These are phyloP conservation scores for Amyloporia xantha DNA, from an alignment of 768 basidiomycete genomes.

Conservation along the genomic window DNA sequence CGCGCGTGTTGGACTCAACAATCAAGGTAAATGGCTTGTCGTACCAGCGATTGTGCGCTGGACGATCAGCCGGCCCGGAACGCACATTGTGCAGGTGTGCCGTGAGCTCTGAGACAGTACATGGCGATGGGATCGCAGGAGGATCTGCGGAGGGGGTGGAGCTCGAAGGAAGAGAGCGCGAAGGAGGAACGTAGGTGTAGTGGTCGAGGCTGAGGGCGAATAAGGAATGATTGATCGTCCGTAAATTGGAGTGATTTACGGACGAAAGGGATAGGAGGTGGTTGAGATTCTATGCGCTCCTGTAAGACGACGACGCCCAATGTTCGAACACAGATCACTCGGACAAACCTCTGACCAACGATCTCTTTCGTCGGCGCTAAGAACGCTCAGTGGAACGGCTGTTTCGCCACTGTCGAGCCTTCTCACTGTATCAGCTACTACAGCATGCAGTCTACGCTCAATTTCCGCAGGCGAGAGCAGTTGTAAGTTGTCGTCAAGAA, in stretches of 20 bases:
- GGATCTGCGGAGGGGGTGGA: background rate
- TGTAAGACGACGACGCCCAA: background rate
- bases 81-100: conserved; percentile 73
- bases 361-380: conserved; percentile 80
- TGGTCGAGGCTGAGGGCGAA: conserved; percentile 81
- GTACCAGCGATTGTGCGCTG: conserved; percentile 69
- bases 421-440: conserved; percentile 50
- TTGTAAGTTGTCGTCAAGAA: conserved; percentile 38
- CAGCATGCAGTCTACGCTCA: conserved; percentile 37
- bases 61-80: conserved; percentile 47
- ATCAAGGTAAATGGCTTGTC: conserved; percentile 83
- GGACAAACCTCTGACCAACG: conserved; percentile 66
- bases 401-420: conserved; percentile 47
- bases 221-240: conserved; percentile 64
- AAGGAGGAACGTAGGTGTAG: conserved; percentile 34
- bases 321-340: background rate
- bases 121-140: conserved; percentile 12
- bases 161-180: too few relatives aligned
- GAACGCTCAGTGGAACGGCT: conserved; percentile 56
- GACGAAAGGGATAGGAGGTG: conserved; percentile 63
- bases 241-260: conserved; percentile 51
- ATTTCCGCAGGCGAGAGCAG: conserved; percentile 32
- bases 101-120: conserved; percentile 39
- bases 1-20: conserved; percentile 79
- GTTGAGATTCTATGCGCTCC: conserved; percentile 53